Base-by-base conservation (phyloP, 2,329 filamentous ascomycete species). In the Xylaria arbuscula region DNA sequence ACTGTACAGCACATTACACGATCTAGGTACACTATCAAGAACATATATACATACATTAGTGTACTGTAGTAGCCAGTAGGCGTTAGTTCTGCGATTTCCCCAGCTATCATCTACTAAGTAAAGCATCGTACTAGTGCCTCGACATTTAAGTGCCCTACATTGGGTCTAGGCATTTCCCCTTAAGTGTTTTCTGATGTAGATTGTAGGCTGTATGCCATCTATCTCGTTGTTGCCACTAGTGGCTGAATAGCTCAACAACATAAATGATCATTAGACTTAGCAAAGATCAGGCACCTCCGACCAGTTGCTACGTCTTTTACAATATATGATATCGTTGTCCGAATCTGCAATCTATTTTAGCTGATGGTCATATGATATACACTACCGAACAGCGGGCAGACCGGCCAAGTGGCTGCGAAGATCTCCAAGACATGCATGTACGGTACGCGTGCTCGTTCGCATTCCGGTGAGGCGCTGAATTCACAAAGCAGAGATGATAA, bases 311-410 rank as follows among this genome's bases (percentile, higher is more conserved):
- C 8, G 40, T 24, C 56, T 13, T 34, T 40, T n/a, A 7, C 40
- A n/a, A 11, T n/a, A 45, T 4, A n/a, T 19, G 2, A 48, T 10
- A 38, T 36, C 13, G 10, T 56, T 50, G 13, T 45, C 55, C 22
- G 11, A 34, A 36, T 40, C 38, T 56, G 36, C 51, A 51, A 56
- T n/a, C 51, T 56, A 22, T 48, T 34, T n/a, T 19, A 17, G 54
- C 38, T 61, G 32, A 61, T 66, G n/a, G 34, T 3, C 64, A 62
- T 62, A 61, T 47, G 50, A 42, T 66, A 55, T 40, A 56, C 57
- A 51, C 32, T 61, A 56, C 50, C 48, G 9, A 22, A 6, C 57
- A 22, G 54, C 57, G 57, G 24, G 50, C 28, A 5, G 11, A 38
- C 42, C 51, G 40, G 15, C 36, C 5, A 42, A 57, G 45, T 22